Conservation (phyloP, 768 basidiomycete species). For the Mycena vulgaris region DNA sequence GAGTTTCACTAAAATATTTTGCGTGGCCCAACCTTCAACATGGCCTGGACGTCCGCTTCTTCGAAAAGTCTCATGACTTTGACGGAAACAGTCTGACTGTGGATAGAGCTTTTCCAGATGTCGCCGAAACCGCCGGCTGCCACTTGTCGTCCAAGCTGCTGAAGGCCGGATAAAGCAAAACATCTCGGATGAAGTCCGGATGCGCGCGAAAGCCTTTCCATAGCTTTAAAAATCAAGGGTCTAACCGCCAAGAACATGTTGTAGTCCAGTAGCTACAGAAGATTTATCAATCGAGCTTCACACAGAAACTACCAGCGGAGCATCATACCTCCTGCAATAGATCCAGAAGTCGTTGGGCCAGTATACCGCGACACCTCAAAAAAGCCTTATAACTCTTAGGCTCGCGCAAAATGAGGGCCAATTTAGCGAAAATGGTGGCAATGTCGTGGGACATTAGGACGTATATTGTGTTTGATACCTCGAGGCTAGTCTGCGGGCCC, state of each 20-base stretch:
- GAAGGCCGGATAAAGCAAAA: conserved; percentile 14
- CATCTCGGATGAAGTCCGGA: conserved; percentile 31
- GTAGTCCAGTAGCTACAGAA: conserved; percentile 9
- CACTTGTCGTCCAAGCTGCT: conserved; percentile 26
- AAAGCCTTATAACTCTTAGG: not conserved
- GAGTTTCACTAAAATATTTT: too few relatives aligned
- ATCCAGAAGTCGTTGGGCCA: conserved; percentile 7
- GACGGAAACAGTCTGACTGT: conserved; percentile 30
- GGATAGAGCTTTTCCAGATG: conserved; percentile 30
- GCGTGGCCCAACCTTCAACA: conserved; percentile 6
- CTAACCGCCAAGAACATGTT: conserved; percentile 1
- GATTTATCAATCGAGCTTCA: too few relatives aligned
- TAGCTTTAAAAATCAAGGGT: conserved; percentile 11
- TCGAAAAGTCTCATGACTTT: conserved; percentile 33
- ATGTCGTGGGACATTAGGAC: too few relatives aligned
- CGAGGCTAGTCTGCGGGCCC: not conserved
- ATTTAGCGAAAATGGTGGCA: not conserved
- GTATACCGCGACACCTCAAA: not conserved
- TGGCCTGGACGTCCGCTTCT: conserved; percentile 9
- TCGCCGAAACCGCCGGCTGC: conserved; percentile 33
- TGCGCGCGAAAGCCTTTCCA: conserved; percentile 25
- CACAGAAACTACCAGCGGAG: too few relatives aligned
- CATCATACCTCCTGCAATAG: conserved; percentile 26
- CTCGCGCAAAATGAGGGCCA: not conserved
- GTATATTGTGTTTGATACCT: too few relatives aligned